These are phyloP conservation scores for Mrakia gelida DNA, from an alignment of 768 basidiomycete species.

Conservation along the genomic window DNA sequence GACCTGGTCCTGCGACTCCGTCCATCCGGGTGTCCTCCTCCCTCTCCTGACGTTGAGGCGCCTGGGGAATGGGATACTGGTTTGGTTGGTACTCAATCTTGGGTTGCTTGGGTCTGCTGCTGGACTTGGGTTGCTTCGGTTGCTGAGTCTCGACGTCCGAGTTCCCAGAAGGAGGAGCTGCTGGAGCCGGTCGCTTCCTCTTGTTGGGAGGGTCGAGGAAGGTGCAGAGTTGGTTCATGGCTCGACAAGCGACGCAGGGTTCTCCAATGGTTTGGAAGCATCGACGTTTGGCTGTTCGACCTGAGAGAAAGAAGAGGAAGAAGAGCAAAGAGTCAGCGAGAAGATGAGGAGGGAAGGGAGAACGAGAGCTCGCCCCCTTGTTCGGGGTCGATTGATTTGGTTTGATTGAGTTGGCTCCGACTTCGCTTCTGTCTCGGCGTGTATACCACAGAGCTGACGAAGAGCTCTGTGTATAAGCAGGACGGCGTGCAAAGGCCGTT, in stretches of 20 bases:
- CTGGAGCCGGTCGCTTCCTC: background rate
- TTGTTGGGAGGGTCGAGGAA: slow-evolving; percentile 27
- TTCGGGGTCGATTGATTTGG: background rate
- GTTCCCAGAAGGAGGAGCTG: background rate
- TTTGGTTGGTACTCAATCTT: background rate
- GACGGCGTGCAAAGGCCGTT: no score
- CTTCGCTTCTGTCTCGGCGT: background rate
- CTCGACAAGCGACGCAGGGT: slow-evolving; percentile 28
- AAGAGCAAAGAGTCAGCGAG: background rate
- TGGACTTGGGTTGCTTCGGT: background rate
- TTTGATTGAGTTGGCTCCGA: background rate
- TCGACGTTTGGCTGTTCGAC: slow-evolving; percentile 24
- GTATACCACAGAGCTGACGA: no score
- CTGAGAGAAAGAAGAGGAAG: background rate
- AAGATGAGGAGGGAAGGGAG: no score
- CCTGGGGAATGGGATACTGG: no score
- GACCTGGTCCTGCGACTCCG: background rate
- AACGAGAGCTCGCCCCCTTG: background rate
- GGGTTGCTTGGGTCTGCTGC: background rate
- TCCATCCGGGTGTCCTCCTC: background rate
- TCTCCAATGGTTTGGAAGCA: slow-evolving; percentile 21
- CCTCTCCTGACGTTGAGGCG: no score
- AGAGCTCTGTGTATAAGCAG: no score
- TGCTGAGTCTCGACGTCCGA: background rate
- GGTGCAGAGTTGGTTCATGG: slow-evolving; percentile 7